Evolutionary conservation across 2,329 filamentous ascomycete species (phyloP).

Genomic region (Arthrobotrys musiformis): DNA sequence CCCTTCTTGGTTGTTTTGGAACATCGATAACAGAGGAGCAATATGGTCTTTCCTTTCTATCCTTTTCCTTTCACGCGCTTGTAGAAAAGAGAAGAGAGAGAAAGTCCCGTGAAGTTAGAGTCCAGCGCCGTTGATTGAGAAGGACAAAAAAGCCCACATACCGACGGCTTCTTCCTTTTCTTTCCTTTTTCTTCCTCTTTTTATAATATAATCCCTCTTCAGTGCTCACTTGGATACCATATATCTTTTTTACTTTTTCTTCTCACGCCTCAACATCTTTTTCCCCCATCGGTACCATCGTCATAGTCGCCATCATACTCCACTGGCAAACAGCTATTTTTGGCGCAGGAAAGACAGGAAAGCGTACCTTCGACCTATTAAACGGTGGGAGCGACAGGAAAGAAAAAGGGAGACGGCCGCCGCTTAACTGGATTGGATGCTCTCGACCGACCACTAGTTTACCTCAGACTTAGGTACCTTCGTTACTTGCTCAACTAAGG

Average conservation of each 20-base stretch:
- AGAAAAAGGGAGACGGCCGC: background rate
- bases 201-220: background rate
- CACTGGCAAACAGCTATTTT: conserved; percentile 39
- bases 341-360: background rate
- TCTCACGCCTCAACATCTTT: background rate
- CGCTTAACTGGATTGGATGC: background rate
- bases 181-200: background rate
- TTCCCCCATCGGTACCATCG: background rate
- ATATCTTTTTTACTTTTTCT: background rate
- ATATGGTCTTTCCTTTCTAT: background rate
- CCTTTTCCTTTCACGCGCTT: conserved; percentile 23
- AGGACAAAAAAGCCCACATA: conserved; percentile 1
- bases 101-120: background rate
- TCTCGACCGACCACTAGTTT: background rate
- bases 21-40: background rate
- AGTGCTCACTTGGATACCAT: too few species aligned
- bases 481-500: background rate
- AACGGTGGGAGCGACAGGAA: background rate
- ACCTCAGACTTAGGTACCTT: background rate
- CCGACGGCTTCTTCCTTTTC: background rate
- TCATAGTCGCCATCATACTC: background rate
- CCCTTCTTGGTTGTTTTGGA: background rate
- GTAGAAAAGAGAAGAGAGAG: background rate
- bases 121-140: conserved; percentile 7
- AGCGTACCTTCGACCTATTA: background rate